phyloP scores from a whole-genome alignment of 768 basidiomycete genomes.

The Polyporus arcularius region DNA sequence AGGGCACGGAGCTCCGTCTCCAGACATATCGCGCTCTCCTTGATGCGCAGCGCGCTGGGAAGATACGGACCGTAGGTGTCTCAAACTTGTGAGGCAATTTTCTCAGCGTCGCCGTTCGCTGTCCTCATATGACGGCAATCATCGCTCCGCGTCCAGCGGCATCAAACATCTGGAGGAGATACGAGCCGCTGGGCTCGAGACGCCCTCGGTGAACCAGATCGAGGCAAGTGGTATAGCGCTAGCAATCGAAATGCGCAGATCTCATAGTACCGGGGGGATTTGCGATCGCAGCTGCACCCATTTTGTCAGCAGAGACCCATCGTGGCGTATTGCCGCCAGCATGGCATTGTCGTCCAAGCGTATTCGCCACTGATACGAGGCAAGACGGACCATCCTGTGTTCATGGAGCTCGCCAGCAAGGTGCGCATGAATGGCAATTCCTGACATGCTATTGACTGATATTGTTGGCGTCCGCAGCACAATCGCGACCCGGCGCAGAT shows the following conservation, averaged over 20 bases:
- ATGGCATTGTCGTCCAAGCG: conserved; percentile 42
- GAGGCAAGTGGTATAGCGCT: conserved; percentile 49
- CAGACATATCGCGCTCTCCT: conserved; percentile 42
- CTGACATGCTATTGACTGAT: not conserved
- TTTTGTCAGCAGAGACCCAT: conserved; percentile 81
- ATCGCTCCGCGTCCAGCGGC: conserved; percentile 41
- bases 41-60: conserved; percentile 36
- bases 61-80: conserved; percentile 43
- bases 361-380: conserved; percentile 68
- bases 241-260: not conserved
- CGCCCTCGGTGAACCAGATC: conserved; percentile 80
- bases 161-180: conserved; percentile 80
- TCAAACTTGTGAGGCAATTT: conserved; percentile 47
- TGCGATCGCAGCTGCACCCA: conserved; percentile 64
- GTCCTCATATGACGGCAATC: not conserved
- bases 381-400: conserved; percentile 46
- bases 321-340: conserved; percentile 58
- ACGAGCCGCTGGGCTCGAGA: conserved; percentile 53
- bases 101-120: not conserved
- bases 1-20: conserved; percentile 40
- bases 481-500: conserved; percentile 72
- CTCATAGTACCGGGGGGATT: not conserved
- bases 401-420: conserved; percentile 58
- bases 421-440: not conserved
- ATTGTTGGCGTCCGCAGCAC: conserved; percentile 29